Conservation (phyloP, 2,329 filamentous ascomycete species). For the Sporothrix pallida region DNA sequence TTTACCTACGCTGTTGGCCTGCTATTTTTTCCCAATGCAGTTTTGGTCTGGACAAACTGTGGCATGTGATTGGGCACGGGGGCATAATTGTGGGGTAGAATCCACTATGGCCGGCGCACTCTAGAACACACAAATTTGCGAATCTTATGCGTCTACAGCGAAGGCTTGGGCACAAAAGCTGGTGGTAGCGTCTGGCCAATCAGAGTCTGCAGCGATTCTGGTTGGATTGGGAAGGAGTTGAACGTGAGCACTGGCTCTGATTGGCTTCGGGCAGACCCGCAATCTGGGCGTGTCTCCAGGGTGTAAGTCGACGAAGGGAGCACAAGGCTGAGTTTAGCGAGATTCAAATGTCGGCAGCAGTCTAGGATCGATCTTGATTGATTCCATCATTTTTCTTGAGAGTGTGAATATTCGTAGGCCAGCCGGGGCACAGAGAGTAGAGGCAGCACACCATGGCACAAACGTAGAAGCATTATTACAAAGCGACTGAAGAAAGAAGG, state of each 20-base stretch:
- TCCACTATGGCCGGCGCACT: conserved; percentile 2
- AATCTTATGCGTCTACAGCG: conserved; percentile 8
- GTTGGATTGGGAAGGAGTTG: conserved; percentile 25
- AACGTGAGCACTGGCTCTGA: not conserved
- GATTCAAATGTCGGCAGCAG: too few species aligned
- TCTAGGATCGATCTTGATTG: too few species aligned
- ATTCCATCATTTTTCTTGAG: too few species aligned
- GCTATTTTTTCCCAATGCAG: conserved; percentile 21
- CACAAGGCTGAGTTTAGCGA: too few species aligned
- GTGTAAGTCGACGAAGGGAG: conserved; percentile 8
- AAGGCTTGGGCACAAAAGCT: conserved; percentile 28
- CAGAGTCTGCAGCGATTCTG: not conserved
- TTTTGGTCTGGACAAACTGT: conserved; percentile 12
- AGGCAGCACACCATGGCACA: too few species aligned
- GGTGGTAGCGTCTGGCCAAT: not conserved
- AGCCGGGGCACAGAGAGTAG: too few species aligned
- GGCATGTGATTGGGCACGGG: not conserved
- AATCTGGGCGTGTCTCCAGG: not conserved
- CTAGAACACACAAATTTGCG: conserved; percentile 28
- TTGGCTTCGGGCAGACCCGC: not conserved
- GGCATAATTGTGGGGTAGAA: not conserved
- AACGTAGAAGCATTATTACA: too few species aligned
- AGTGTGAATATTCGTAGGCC: too few species aligned
- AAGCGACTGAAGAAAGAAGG: too few species aligned
- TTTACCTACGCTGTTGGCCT: conserved; percentile 31